Evolutionary conservation across 768 basidiomycete species (phyloP).

Genomic region (Pulveroboletus ravenelii): DNA sequence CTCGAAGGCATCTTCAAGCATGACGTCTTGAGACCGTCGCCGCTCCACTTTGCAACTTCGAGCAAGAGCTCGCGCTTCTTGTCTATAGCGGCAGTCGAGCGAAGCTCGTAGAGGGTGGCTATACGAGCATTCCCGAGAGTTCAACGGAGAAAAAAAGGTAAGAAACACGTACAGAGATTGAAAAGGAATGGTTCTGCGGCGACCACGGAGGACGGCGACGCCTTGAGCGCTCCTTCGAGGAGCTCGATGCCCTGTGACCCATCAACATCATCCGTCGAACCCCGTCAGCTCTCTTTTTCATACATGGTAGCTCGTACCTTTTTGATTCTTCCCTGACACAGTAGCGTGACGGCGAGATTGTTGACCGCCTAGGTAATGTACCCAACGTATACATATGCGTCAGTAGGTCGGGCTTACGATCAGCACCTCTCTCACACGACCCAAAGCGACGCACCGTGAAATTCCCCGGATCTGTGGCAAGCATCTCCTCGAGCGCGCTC

Average conservation of each 20-base stretch:
- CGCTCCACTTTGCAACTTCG: conserved; percentile 82
- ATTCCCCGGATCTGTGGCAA: conserved; percentile 55
- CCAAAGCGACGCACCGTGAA: conserved; percentile 41
- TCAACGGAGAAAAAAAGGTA: neutral
- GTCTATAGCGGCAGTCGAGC: conserved; percentile 63
- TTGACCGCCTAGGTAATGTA: conserved; percentile 54
- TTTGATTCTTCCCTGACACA: conserved; percentile 67
- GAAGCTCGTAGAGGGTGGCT: conserved; percentile 80
- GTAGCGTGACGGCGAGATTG: conserved; percentile 66
- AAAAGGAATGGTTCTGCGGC: conserved; percentile 81
- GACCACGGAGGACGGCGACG: conserved; percentile 67
- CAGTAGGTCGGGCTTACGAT: neutral
- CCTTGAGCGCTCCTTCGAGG: conserved; percentile 55
- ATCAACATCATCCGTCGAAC: neutral
- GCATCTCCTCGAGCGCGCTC: conserved; percentile 37
- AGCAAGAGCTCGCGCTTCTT: conserved; percentile 72
- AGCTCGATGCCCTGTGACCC: conserved; percentile 59
- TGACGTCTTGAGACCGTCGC: conserved; percentile 71
- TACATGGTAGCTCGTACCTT: conserved; percentile 44
- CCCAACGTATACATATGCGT: neutral
- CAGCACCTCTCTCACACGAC: neutral
- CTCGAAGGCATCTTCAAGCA: conserved; percentile 76
- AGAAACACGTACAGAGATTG: conserved; percentile 61
- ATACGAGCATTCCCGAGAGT: neutral
- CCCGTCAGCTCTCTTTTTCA: neutral